Base-by-base conservation (phyloP, 805 yeast genomes). In the Candida tallmaniae region DNA sequence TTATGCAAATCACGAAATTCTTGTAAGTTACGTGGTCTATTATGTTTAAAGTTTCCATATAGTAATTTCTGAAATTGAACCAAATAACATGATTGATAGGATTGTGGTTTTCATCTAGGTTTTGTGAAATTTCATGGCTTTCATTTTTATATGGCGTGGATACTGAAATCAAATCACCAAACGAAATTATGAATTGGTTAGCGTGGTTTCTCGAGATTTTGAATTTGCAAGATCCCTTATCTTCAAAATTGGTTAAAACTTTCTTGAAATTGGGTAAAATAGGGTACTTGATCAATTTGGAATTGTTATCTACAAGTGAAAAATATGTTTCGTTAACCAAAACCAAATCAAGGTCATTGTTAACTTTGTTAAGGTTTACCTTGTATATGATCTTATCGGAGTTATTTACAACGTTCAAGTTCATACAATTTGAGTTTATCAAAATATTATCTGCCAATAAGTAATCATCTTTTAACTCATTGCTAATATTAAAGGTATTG, bases 61-160 rank as follows among this genome's bases (percentile, higher is more conserved):
- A 52, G 37, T 54, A 57, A 40, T 61, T 58, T 27, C 50, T 52
- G 38, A 62, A 64, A 35, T 56, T 58, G 39, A 51, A 65, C 73
- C 73, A 67, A 8, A 64, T 38, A 4, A 60, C 48, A 35, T 65
- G 70, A 36, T 60, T 60, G 5, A 45, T 35, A 22, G 51, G 45
- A 20, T 41, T 45, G 11, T 45, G 45, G 10, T 47, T 41, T 9
- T 45, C 36, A 14, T 23, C 30, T 7, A n/a, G 7, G 7, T n/a
- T 6, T 11, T 24, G 14, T 9, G n/a, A 9, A n/a, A n/a, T n/a
- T n/a, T n/a, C n/a, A n/a, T n/a, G n/a, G n/a, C n/a, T n/a, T 8
- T 8, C 7, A 14, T 25, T 20, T 11, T 46, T 45, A 20, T 40
- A 50, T 4, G 65, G 62, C 2, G 64, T 62, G 0, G 65, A 58